Percentiles rank a stretch among this genome's conserved stretches.
Evolutionary conservation across 73 alveolate species (phyloP).

Genomic region (Paramecium octaurelia): DNA sequence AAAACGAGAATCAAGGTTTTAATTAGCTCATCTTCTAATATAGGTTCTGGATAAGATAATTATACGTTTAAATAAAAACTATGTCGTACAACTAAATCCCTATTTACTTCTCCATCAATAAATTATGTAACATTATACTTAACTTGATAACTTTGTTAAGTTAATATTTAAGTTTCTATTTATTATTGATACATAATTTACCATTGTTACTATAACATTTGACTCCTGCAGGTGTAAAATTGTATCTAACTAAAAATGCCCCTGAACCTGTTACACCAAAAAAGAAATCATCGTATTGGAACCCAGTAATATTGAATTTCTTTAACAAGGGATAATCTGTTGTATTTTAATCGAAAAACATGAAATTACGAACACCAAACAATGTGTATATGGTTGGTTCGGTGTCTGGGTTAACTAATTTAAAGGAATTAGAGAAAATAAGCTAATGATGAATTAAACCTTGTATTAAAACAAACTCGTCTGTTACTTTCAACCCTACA

Average conservation of each 20-base stretch:
- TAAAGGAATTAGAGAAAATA: background rate
- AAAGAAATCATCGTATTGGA: constrained; percentile 23
- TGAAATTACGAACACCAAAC: background rate
- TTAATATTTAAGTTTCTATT: background rate
- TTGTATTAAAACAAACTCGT: constrained; percentile 6
- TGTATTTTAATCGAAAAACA: background rate
- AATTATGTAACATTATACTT: background rate
- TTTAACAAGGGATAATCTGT: background rate
- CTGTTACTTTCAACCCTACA: background rate
- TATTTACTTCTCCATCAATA: background rate
- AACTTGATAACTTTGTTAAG: background rate
- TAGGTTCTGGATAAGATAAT: background rate
- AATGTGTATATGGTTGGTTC: background rate
- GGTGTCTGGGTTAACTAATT: background rate
- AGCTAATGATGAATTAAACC: background rate
- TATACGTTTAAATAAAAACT: background rate
- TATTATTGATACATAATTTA: background rate
- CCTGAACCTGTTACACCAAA: background rate
- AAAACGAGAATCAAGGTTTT: background rate
- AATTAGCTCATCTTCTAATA: background rate
- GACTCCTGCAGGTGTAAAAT: background rate
- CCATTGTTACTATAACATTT: constrained; percentile 6
- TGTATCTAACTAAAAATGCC: background rate
- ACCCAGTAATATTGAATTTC: background rate
- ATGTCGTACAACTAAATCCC: background rate